Base-by-base conservation (phyloP, 2,329 filamentous ascomycete species). In the Paecilomyces fulvus region DNA sequence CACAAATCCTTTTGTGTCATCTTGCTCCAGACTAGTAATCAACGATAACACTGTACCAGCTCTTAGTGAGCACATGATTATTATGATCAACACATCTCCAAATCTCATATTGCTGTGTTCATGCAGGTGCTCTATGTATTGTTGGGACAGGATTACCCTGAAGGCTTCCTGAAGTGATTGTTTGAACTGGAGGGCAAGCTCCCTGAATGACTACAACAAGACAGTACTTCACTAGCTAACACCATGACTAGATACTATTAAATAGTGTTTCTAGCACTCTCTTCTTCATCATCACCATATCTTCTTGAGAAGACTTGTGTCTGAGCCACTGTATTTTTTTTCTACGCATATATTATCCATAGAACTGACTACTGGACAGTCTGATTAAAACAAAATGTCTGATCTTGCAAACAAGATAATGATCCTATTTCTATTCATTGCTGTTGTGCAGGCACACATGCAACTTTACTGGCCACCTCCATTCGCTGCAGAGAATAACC, bases 401-500 rank as follows among this genome's bases (percentile, higher is more conserved):
- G 3, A 17, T 17, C 8, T 17, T 43, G n/a, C n/a, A 17, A 43
- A 17, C 37, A 43, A 43, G 5, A 8, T 49, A 6, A 23, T n/a
- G 12, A 17, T 49, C 21, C 3, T 49, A 8, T 23, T 30, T 11
- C 28, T 43, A 48, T 21, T 58, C 17, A n/a, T 52, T 48, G 31
- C 51, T 33, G 28, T 53, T 28, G 59, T 56, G 43, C 56, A 61
- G 46, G 69, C 65, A 9, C 75, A 78, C 58, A 76, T 78, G 75
- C 72, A 71, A 58, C 70, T 78, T 30, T 60, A 66, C 62, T 75
- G 70, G 54, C 77, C 77, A 5, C 67, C 74, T 3, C 68, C 76
- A 1, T 72, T 79, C 55, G 75, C 72, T 53, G 74, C 71, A 20
- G 65, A 70, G 46, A 76, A 78, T 62, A 77, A 78, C 57, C 75